A percentile compares a stretch with the other conserved stretches of the same genome.
Evolutionary conservation across 2,329 filamentous ascomycete species (phyloP).

Genomic region (Talaromyces rugulosus): DNA sequence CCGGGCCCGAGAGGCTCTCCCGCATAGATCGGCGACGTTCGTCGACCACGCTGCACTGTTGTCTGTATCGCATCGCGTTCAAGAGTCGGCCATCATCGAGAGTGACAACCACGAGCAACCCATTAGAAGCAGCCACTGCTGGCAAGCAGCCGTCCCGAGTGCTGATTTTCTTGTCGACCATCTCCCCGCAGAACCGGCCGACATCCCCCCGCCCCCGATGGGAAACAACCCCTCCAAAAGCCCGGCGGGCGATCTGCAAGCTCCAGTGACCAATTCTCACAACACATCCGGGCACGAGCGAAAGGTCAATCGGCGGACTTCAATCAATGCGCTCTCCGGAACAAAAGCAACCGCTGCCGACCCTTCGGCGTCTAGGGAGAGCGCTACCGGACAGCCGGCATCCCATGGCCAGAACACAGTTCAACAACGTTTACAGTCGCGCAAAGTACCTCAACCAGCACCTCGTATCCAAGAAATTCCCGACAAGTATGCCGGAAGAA

Average conservation of each 20-base stretch:
- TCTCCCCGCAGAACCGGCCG: conserved; percentile 11
- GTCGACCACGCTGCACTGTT: background rate
- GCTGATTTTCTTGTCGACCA: conserved; percentile 15
- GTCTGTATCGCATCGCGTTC: background rate
- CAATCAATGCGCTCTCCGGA: conserved; percentile 36
- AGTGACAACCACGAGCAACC: background rate
- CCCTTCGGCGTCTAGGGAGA: conserved; percentile 41
- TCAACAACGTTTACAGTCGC: conserved; percentile 40
- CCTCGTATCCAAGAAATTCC: conserved; percentile 21
- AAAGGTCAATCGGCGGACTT: conserved; percentile 37
- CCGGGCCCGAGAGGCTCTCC: background rate
- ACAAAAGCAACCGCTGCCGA: conserved; percentile 40
- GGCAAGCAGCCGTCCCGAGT: conserved; percentile 18
- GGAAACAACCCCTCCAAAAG: conserved; percentile 47
- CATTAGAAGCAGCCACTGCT: conserved; percentile 9
- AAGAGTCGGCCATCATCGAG: background rate
- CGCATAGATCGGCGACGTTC: background rate
- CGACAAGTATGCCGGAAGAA: conserved; percentile 21
- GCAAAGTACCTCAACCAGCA: conserved; percentile 30
- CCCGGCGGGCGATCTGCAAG: conserved; percentile 28
- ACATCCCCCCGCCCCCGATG: conserved; percentile 33
- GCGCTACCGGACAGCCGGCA: conserved; percentile 36
- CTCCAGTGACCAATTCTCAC: conserved; percentile 22
- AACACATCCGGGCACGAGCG: conserved; percentile 28
- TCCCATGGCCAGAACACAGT: conserved; percentile 30